Evolutionary conservation across 129 eudicot genomes (phyloP), one percentile per base, ranked within the genome.

Genomic region (Artemisia argyi): DNA sequence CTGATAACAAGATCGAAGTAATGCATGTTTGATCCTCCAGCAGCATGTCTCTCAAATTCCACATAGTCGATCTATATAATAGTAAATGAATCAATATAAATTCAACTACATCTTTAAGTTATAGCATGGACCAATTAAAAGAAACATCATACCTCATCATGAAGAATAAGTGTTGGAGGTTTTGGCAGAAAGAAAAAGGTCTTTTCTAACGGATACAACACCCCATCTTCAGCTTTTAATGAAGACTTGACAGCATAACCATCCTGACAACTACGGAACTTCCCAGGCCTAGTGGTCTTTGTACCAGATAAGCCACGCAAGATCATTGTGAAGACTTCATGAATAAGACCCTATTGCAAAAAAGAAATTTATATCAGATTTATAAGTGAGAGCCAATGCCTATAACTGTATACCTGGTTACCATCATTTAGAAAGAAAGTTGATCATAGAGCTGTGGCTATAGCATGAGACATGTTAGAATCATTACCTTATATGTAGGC

Each of bases 161-260:
- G 97, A 55, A 93, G 98, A 85, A 93, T 87, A 65, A 93, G 97
- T 6, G 98, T 93, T 11, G 98, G 98, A 68, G 98, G 98, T 72
- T 93, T 93, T 72, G 98, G 98, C 55, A 93, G 73, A 72, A 93
- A 93, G 90, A 93, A 93, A 73, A 93, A 93, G 85, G 97, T 82
- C 89, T 93, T 93, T 62, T 93, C 98, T 32, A 93, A 96, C 14
- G 98, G 97, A 83, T 89, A 93, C 11, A 93, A 80, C 69, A 93
- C 85, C 20, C 98, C 98, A 69, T 93, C 98, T 84, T 93, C 98
- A 72, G 98, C 98, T 81, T 93, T 93, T 80, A 93, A 68, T 9
- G 97, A 93, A 6, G 97, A 93, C 85, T 93, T 93, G 17, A 93
- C 98, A 69, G 97, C 97, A 80, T 89, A 89, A 53, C 98, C 98